Base-by-base conservation (phyloP, 768 basidiomycete genomes). In the Trametes sanguinea region DNA sequence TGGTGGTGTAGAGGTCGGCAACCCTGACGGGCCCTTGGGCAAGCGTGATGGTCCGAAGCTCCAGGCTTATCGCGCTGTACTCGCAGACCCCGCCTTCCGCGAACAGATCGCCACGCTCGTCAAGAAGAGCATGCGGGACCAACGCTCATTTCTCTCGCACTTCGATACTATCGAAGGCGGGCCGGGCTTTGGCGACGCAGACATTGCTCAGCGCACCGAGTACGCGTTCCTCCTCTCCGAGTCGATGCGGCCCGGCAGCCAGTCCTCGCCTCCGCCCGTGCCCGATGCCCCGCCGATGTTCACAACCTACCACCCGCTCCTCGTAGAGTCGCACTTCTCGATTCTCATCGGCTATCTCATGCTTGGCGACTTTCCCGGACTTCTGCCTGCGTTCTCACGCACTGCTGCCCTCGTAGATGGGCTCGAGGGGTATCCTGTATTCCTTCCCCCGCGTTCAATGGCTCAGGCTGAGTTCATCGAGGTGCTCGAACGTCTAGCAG, bases 381-480 rank as follows among this genome's bases (percentile, higher is more conserved):
- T 92, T 33, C 75, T 92, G 10, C 80, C 83, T 7, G 81, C 84
- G 0, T 94, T 94, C 67, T 76, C 83, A 33, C 85, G 82, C 56
- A 81, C 88, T 2, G 87, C 90, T 0, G 75, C 81, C 11, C 76
- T 92, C 29, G 85, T 94, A 7, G 90, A 94, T 61, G 88, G 89
- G 2, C 80, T 94, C 43, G 94, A 94, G 71, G 92, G 93, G 0
- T 94, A 92, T 73, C 94, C 94, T 7, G 81, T 95, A 50, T 95
- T 95, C 74, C 77, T 92, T 0, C 90, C 92, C 8, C 90, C 94
- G 13, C 80, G 94, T 35, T 92, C 91, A 11, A 92, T 94, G 88
- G 86, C 89, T 0, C 94, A 95, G 69, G 92, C 92, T 9, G 92
- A 95, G 75, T 94, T 94, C 66, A 77, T 92, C 60, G 94, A 95